phyloP scores from a whole-genome alignment of 805 yeast species.

The Saccharomycopsis selenospora region DNA sequence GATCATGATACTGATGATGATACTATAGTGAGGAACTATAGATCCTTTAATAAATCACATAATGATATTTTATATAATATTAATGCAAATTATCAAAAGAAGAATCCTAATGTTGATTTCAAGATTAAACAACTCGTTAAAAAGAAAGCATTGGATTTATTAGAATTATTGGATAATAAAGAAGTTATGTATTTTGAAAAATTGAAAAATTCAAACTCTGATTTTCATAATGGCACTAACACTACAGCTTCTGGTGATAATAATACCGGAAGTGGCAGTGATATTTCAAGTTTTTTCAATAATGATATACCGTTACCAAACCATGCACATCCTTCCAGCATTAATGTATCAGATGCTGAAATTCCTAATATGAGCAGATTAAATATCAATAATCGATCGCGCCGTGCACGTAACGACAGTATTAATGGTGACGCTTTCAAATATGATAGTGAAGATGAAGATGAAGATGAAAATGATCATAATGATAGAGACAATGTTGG shows the following conservation, averaged over 20 bases:
- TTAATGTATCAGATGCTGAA: slow-evolving; percentile 7
- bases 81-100: background rate
- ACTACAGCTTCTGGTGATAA: background rate
- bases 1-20: slow-evolving; percentile 3
- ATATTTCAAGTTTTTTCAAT: slow-evolving; percentile 7
- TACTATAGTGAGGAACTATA: background rate
- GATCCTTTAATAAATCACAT: slow-evolving; percentile 9
- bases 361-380: background rate
- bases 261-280: background rate
- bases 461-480: background rate
- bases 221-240: too few relatives aligned
- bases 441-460: background rate
- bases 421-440: background rate
- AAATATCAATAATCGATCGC: background rate
- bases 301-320: slow-evolving; percentile 15
- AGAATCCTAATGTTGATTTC: slow-evolving; percentile 7
- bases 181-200: background rate
- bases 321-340: slow-evolving; percentile 15
- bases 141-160: slow-evolving; percentile 15
- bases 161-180: slow-evolving; percentile 12
- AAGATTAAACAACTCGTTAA: slow-evolving; percentile 13
- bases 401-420: background rate
- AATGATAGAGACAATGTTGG: background rate
- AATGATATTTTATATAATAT: slow-evolving; percentile 7
- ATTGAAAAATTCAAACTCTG: background rate